phyloP scores from a whole-genome alignment of 2,329 filamentous ascomycete species.

The Trichoderma lentiforme region DNA sequence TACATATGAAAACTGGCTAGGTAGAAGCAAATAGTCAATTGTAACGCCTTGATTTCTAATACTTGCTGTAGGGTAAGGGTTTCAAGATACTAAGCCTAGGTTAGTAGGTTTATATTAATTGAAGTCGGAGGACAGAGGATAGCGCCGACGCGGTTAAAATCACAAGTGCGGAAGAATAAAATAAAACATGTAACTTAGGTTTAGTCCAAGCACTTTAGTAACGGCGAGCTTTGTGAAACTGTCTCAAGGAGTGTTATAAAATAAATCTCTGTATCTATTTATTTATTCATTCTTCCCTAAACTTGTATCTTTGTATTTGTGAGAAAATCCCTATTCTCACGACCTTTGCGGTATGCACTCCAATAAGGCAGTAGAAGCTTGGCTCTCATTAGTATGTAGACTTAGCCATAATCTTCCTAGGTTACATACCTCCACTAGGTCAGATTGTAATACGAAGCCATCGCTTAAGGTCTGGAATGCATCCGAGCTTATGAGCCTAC shows the following conservation, averaged over 20 bases:
- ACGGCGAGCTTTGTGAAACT: background rate
- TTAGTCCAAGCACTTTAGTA: background rate
- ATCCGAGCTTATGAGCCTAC: background rate
- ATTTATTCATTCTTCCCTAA: background rate
- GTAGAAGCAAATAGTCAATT: background rate
- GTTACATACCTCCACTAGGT: background rate
- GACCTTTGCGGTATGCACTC: background rate
- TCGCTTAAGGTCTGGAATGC: background rate
- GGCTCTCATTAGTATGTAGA: background rate
- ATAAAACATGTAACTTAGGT: background rate
- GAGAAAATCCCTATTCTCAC: background rate
- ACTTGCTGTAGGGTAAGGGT: background rate
- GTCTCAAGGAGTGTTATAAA: background rate
- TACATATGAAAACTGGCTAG: background rate
- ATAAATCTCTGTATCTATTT: background rate
- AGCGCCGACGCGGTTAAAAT: background rate
- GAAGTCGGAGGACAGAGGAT: background rate
- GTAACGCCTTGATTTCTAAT: background rate
- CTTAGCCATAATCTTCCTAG: background rate
- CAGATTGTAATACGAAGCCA: background rate
- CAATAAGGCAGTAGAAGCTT: background rate
- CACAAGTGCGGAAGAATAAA: background rate
- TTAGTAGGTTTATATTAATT: background rate
- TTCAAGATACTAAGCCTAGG: background rate
- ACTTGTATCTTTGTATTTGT: background rate